Percentiles rank a stretch among this genome's conserved stretches.
phyloP scores from a whole-genome alignment of 2,329 filamentous ascomycete genomes.

The Talaromyces sp. region DNA sequence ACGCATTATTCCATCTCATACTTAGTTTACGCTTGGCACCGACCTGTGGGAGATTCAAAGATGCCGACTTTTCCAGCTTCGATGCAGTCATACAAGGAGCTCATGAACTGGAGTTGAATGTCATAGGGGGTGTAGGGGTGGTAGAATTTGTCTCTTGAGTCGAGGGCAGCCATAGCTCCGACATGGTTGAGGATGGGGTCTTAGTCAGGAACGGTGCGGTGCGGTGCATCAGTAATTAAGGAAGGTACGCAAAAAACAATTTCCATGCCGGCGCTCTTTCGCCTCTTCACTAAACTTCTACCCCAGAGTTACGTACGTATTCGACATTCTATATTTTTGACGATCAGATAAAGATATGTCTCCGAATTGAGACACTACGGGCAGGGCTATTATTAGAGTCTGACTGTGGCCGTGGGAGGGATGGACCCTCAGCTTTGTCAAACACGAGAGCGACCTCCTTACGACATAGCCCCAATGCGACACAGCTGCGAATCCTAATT shows the following conservation, averaged over 20 bases:
- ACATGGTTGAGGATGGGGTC: not conserved
- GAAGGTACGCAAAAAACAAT: slow-evolving; percentile 9
- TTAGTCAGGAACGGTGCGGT: not conserved
- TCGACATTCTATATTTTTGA: not conserved
- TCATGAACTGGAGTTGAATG: slow-evolving; percentile 87
- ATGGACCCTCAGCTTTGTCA: not conserved
- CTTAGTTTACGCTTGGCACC: slow-evolving; percentile 24
- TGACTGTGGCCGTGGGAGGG: not conserved
- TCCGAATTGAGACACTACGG: not conserved
- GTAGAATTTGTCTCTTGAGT: slow-evolving; percentile 61
- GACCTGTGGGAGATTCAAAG: slow-evolving; percentile 89
- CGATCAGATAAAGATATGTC: not conserved
- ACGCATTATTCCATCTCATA: not conserved
- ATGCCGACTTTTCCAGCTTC: slow-evolving; percentile 79
- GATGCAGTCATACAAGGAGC: slow-evolving; percentile 72
- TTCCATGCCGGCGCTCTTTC: not conserved
- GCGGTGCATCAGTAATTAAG: not conserved
- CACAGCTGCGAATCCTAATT: not conserved
- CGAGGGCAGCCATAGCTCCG: slow-evolving; percentile 30
- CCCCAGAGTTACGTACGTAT: not conserved
- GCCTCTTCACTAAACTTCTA: not conserved
- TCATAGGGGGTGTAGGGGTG: slow-evolving; percentile 86
- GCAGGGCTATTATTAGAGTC: not conserved
- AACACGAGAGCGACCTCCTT: not conserved
- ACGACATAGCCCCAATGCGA: slow-evolving; percentile 3